Evolutionary conservation across 148 eudicot species (phyloP).

Genomic region (Vaccinium vitisidaea): DNA sequence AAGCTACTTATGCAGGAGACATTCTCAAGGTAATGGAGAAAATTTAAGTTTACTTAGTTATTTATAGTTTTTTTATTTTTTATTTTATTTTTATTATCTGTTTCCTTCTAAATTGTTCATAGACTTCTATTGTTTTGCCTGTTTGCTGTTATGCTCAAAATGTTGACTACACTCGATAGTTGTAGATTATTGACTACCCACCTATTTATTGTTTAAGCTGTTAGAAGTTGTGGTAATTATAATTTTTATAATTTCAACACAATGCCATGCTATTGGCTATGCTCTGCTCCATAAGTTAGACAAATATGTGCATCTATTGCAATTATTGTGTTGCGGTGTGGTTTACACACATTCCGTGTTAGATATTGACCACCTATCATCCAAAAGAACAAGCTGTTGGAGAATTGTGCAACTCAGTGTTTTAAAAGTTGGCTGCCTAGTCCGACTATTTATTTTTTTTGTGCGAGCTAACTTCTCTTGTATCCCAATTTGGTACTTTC

Average conservation of each 20-base stretch:
- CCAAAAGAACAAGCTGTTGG: background rate
- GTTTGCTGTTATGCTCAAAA: background rate
- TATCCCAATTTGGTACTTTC: no score
- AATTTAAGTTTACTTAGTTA: background rate
- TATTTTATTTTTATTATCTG: background rate
- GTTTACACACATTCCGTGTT: background rate
- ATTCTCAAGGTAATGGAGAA: constrained; percentile 60
- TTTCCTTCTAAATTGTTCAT: background rate
- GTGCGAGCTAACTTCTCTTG: no score
- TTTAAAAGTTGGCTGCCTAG: no score
- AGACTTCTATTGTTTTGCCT: background rate
- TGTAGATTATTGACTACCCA: background rate
- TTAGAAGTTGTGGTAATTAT: background rate
- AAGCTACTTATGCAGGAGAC: constrained; percentile 65
- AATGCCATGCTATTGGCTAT: background rate
- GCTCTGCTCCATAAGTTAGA: background rate
- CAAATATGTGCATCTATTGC: background rate
- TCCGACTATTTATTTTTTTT: no score
- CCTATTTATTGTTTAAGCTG: background rate
- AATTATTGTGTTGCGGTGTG: background rate
- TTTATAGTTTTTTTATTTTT: background rate
- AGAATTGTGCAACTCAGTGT: background rate
- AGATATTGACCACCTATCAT: background rate
- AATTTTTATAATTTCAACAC: background rate
- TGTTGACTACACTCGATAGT: background rate